These are phyloP conservation scores for Auricularia cornea DNA, from an alignment of 768 basidiomycete genomes.

Conservation along the genomic window DNA sequence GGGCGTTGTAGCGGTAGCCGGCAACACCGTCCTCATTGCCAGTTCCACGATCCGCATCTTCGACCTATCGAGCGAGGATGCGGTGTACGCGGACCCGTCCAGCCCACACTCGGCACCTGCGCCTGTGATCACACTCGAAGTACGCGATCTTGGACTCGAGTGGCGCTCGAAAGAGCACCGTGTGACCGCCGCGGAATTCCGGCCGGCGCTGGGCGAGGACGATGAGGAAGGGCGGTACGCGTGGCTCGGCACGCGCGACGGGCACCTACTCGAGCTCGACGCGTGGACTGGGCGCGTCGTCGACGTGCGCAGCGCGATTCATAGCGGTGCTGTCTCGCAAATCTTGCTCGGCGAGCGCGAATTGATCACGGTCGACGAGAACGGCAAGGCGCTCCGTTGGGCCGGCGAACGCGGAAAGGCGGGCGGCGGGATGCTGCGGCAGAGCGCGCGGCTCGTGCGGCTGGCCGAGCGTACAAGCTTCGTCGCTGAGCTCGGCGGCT, in stretches of 20 bases:
- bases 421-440: slow-evolving; percentile 37
- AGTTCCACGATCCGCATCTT: not conserved
- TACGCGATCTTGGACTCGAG: slow-evolving; percentile 46
- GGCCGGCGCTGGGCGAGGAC: slow-evolving; percentile 35
- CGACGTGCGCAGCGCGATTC: slow-evolving; percentile 51
- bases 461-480: slow-evolving; percentile 80
- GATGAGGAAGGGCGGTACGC: slow-evolving; percentile 52
- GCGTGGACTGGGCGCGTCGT: slow-evolving; percentile 48
- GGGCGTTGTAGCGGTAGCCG: slow-evolving; percentile 48
- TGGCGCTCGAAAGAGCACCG: slow-evolving; percentile 52
- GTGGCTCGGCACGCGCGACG: slow-evolving; percentile 91
- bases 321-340: slow-evolving; percentile 55
- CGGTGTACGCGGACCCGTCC: not conserved
- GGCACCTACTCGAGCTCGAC: slow-evolving; percentile 78
- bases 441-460: slow-evolving; percentile 44
- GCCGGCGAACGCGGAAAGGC: slow-evolving; percentile 33
- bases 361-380: slow-evolving; percentile 81
- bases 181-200: slow-evolving; percentile 72
- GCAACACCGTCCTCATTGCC: slow-evolving; percentile 13
- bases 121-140: slow-evolving; percentile 46
- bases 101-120: slow-evolving; percentile 33
- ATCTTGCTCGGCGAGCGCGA: slow-evolving; percentile 63
- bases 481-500: slow-evolving; percentile 59
- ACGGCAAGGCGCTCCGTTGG: slow-evolving; percentile 76
- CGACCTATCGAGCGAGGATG: not conserved